Conservation (phyloP, 2,329 filamentous ascomycete genomes). For the Fusarium duplospermum region DNA sequence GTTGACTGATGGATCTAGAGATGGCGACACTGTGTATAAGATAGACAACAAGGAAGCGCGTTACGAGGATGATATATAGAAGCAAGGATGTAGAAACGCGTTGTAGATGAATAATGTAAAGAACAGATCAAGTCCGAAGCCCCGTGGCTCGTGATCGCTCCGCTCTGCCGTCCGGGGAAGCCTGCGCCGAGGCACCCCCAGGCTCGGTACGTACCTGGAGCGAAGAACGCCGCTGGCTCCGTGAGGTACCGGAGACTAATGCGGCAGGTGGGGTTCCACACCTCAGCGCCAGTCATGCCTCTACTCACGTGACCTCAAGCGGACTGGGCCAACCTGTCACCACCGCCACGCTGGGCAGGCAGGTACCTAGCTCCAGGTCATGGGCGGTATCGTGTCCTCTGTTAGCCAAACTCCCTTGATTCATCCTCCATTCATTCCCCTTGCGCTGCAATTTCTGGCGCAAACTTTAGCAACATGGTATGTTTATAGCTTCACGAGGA, state of each 20-base stretch:
- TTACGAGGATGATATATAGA: background rate
- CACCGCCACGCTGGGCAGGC: slow-evolving; percentile 34
- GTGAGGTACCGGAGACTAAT: slow-evolving; percentile 17
- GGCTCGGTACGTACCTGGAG: slow-evolving; percentile 29
- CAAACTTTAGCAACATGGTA: slow-evolving; percentile 41
- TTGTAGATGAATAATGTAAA: slow-evolving; percentile 31
- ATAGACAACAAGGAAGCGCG: too few relatives aligned
- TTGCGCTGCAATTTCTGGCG: slow-evolving; percentile 28
- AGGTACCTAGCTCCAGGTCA: slow-evolving; percentile 38
- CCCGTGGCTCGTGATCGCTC: slow-evolving; percentile 42
- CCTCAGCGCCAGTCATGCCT: slow-evolving; percentile 17
- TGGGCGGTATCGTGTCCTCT: slow-evolving; percentile 47
- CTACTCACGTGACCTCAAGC: slow-evolving; percentile 33
- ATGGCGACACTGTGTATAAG: background rate
- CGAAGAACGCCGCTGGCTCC: background rate
- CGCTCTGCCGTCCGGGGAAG: slow-evolving; percentile 42
- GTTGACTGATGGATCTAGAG: background rate
- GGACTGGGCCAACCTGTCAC: slow-evolving; percentile 45
- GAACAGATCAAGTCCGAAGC: slow-evolving; percentile 22
- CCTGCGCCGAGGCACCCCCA: slow-evolving; percentile 36
- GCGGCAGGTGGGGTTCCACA: slow-evolving; percentile 39
- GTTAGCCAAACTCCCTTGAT: slow-evolving; percentile 37
- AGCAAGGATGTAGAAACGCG: background rate
- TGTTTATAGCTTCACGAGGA: background rate
- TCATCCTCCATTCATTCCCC: slow-evolving; percentile 18